These are phyloP conservation scores for Penicillium goetzii DNA, from an alignment of 495 filamentous ascomycete species.

Conservation along the genomic window DNA sequence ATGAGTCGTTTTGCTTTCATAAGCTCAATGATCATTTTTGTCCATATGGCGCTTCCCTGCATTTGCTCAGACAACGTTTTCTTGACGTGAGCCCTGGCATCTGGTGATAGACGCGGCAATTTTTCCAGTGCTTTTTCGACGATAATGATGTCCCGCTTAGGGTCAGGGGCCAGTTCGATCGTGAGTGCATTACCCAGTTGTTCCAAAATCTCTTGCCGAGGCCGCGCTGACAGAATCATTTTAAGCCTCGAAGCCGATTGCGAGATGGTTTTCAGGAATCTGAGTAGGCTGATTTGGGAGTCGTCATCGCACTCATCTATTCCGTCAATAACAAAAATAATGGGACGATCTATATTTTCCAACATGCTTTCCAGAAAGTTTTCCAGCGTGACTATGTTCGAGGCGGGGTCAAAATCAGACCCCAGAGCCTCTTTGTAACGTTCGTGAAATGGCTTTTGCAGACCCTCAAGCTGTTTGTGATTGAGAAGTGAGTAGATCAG, in stretches of 20 bases:
- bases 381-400: neutral
- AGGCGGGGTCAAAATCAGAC: neutral
- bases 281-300: neutral
- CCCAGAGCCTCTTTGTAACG: neutral
- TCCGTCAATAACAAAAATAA: slow-evolving; percentile 1
- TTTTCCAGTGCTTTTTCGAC: neutral
- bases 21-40: neutral
- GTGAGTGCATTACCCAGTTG: neutral
- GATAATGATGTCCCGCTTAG: neutral
- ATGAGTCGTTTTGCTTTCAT: too few relatives aligned
- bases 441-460: neutral
- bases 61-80: neutral
- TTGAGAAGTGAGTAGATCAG: neutral
- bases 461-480: neutral
- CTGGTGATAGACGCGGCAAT: neutral
- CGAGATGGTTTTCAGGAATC: neutral
- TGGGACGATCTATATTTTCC: neutral
- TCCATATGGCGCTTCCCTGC: slow-evolving; percentile 11
- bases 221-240: neutral
- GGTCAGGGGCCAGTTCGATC: neutral
- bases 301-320: slow-evolving; percentile 5
- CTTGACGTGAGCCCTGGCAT: neutral
- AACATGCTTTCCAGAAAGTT: neutral
- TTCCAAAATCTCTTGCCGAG: neutral
- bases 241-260: neutral